Conservation (phyloP, 1,284 basidiomycete genomes). For the Fomes fomentarius region DNA sequence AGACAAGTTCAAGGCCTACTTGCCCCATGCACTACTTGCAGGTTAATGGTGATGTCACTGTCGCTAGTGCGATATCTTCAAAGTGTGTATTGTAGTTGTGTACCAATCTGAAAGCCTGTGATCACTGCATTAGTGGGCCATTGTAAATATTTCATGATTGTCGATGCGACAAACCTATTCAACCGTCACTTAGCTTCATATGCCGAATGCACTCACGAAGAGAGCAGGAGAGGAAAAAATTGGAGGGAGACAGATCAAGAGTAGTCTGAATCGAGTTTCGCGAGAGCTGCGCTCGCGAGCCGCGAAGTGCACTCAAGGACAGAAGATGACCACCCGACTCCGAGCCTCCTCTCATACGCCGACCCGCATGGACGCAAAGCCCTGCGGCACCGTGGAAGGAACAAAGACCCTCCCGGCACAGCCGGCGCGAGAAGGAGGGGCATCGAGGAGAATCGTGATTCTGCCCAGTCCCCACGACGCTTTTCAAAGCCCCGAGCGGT, state of each 20-base stretch:
- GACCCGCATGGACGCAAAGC: not conserved
- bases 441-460: not conserved
- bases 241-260: conserved; percentile 1
- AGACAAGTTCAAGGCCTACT: no score
- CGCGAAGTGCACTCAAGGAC: conserved; percentile 8
- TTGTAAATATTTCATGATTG: no score
- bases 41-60: no score
- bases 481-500: not conserved
- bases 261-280: conserved; percentile 5
- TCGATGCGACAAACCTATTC: no score
- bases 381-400: not conserved
- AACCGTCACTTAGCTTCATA: no score
- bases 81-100: no score
- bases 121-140: no score
- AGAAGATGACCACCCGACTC: not conserved
- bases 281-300: not conserved
- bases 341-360: not conserved
- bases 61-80: no score
- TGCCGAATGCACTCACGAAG: conserved; percentile 1
- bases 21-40: no score
- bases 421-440: not conserved
- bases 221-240: not conserved
- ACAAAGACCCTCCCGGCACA: not conserved
- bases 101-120: no score
- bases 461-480: not conserved